These are phyloP conservation scores for Pythium grandisporangium DNA, from an alignment of 352 stramenopile species.

Conservation along the genomic window DNA sequence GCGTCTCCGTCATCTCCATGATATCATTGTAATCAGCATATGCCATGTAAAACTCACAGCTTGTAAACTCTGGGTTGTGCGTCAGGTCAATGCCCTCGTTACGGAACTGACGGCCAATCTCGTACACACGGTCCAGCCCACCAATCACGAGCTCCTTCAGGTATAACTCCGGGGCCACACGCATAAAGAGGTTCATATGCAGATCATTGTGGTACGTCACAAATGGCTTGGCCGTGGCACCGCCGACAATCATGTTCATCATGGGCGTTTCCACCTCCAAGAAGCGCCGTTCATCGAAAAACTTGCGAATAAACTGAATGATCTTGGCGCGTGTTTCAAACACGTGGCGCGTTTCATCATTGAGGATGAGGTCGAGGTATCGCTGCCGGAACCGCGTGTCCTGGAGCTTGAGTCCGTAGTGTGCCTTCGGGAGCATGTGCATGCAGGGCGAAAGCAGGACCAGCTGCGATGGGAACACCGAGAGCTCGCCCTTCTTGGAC, in stretches of 20 bases:
- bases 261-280: constrained; percentile 98
- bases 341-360: constrained; percentile 88
- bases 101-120: constrained; percentile 98
- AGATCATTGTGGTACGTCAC: constrained; percentile 96
- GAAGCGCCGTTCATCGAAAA: constrained; percentile 92
- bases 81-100: constrained; percentile 98
- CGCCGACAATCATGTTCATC: constrained; percentile 93
- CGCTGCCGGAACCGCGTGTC: constrained; percentile 87
- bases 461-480: constrained; percentile 89
- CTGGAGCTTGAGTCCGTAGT: constrained; percentile 57
- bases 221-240: constrained; percentile 96
- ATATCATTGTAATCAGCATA: constrained; percentile 98
- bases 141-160: constrained; percentile 98
- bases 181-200: constrained; percentile 95
- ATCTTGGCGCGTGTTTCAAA: constrained; percentile 93
- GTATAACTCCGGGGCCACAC: constrained; percentile 97
- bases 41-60: constrained; percentile 97
- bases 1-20: constrained; percentile 94
- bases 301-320: constrained; percentile 89
- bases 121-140: constrained; percentile 97
- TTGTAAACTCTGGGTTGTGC: constrained; percentile 99
- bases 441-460: constrained; percentile 77
- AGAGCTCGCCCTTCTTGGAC: constrained; percentile 97
- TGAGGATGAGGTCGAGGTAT: constrained; percentile 97
- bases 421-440: constrained; percentile 77